Percentiles rank a stretch among this genome's conserved stretches.
phyloP scores from a whole-genome alignment of 2,329 filamentous ascomycete species.

The Cercospora sp. region DNA sequence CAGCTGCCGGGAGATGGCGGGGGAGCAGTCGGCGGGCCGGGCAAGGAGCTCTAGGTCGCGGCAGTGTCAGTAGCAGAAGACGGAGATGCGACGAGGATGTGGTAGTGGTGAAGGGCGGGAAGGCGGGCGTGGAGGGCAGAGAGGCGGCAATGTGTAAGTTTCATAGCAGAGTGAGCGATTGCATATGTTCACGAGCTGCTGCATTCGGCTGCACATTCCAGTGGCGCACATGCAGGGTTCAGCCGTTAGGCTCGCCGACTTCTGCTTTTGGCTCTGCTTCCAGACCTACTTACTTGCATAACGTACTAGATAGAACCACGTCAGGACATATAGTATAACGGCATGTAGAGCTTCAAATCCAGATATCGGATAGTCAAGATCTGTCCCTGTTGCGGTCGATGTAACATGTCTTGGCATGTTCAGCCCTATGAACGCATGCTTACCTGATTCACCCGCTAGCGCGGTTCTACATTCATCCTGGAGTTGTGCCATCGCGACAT shows the following conservation, averaged over 20 bases:
- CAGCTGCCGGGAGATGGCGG: slow-evolving; percentile 1
- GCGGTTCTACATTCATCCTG: slow-evolving; percentile 7
- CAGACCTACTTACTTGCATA: neutral
- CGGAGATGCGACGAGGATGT: neutral
- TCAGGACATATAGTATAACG: neutral
- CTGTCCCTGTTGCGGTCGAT: neutral
- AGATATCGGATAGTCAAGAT: neutral
- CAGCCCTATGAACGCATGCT: slow-evolving; percentile 11
- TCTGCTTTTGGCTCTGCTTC: neutral
- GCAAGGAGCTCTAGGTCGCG: neutral
- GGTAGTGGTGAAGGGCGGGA: neutral
- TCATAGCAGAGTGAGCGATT: neutral
- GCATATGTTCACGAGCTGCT: neutral
- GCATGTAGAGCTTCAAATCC: neutral
- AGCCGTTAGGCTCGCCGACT: neutral
- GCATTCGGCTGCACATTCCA: neutral
- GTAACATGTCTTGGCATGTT: neutral
- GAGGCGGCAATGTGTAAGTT: neutral
- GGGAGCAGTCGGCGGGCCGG: neutral
- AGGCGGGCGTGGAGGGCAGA: neutral
- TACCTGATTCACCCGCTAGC: slow-evolving; percentile 4
- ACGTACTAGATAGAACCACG: neutral
- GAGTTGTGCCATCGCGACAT: neutral
- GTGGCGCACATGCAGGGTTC: neutral
- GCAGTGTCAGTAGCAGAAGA: neutral